Percentiles rank a stretch among this genome's conserved stretches.
phyloP scores from a whole-genome alignment of 805 yeast species.

The Jamesozyma jinghongensis region DNA sequence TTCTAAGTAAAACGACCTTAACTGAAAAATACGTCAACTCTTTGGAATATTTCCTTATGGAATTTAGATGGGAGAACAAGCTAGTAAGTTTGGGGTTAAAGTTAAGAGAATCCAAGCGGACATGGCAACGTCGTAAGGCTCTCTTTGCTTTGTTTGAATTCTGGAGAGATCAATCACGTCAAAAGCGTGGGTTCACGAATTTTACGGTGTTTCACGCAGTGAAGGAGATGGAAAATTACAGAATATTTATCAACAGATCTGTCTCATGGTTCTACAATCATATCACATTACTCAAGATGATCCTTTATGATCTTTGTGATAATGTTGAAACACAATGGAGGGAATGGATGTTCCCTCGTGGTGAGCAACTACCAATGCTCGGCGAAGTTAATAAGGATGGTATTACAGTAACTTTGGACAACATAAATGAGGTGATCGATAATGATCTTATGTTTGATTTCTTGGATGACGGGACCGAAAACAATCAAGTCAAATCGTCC shows the following conservation, averaged over 20 bases:
- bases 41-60: constrained; percentile 30
- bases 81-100: constrained; percentile 27
- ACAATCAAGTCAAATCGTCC: constrained; percentile 22
- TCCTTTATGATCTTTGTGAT: constrained; percentile 29
- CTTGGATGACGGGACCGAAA: constrained; percentile 24
- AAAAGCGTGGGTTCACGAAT: constrained; percentile 23
- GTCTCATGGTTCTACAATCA: constrained; percentile 33
- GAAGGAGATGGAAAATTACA: constrained; percentile 31
- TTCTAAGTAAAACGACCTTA: constrained; percentile 22
- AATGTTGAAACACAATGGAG: constrained; percentile 30
- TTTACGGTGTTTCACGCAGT: constrained; percentile 30
- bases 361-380: constrained; percentile 19
- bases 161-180: constrained; percentile 31
- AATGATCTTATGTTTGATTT: constrained; percentile 23
- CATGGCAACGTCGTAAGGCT: constrained; percentile 32
- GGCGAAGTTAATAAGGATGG: constrained; percentile 12
- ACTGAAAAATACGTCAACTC: constrained; percentile 30
- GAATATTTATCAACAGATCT: constrained; percentile 29
- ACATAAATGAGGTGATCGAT: constrained; percentile 24
- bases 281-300: constrained; percentile 29
- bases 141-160: constrained; percentile 29
- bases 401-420: constrained; percentile 12
- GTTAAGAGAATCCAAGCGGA: constrained; percentile 29
- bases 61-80: constrained; percentile 31
- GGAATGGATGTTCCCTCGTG: constrained; percentile 30